phyloP scores from a whole-genome alignment of 257 asterid genomes.

The Solanum lignicaule region DNA sequence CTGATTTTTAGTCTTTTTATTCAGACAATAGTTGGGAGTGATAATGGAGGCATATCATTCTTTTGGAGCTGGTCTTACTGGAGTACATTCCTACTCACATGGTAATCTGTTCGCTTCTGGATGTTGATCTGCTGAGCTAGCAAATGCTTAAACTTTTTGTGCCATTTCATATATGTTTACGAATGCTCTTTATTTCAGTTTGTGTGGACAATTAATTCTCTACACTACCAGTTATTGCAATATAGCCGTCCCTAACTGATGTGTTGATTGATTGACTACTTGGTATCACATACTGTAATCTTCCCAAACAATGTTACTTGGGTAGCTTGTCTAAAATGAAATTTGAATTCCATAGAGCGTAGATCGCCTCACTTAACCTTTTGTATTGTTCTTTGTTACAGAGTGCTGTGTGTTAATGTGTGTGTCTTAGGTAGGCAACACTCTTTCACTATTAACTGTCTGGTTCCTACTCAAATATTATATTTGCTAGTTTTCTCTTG shows the following conservation, averaged over 20 bases:
- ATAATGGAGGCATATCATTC: slow-evolving; percentile 87
- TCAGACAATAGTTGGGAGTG: slow-evolving; percentile 74
- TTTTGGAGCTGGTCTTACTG: slow-evolving; percentile 99
- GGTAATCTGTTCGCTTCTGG: slow-evolving; percentile 33
- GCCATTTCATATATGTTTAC: neutral
- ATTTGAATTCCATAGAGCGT: neutral
- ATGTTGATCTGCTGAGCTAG: neutral
- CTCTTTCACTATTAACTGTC: neutral
- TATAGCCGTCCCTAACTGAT: neutral
- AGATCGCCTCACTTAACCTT: neutral
- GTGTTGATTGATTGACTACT: neutral
- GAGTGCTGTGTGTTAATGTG: neutral
- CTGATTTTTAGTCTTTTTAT: slow-evolving; percentile 3
- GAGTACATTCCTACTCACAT: slow-evolving; percentile 97
- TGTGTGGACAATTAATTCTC: neutral
- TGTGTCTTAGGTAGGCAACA: neutral
- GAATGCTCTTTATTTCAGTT: neutral
- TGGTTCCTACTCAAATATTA: neutral
- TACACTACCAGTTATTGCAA: neutral
- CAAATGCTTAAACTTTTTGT: neutral
- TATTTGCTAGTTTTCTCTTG: neutral
- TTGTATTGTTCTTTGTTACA: neutral
- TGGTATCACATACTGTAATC: neutral
- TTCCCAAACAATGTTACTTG: neutral
- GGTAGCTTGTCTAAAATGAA: neutral